Evolutionary conservation across 2,329 filamentous ascomycete species (phyloP), one percentile per base, ranked within the genome.

Genomic region (Clonostachys rhizophaga): DNA sequence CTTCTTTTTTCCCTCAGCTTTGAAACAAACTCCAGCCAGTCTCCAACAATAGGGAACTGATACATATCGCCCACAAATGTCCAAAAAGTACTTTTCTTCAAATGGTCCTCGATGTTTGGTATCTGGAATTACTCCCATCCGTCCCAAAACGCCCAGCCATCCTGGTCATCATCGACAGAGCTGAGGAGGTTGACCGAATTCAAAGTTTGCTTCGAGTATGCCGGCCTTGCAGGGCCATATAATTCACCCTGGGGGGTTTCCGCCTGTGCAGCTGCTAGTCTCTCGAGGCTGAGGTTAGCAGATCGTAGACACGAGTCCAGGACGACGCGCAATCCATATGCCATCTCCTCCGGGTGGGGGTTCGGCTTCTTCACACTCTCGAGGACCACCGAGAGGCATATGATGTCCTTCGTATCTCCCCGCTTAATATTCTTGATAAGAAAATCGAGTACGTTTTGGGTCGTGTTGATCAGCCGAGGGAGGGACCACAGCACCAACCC

Each of bases 401-500:
- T 57, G 11, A 78, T 68, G 46, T 78, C 76, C 56, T 76, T 73
- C 18, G 75, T 59, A 47, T 78, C 75, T 36, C 69, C 69, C n/a
- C 71, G 71, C 40, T 69, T 71, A 40, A 77, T 71, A 49, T 71
- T 66, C 40, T 60, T 63, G 36, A 74, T 65, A 42, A 77, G 63
- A 12, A 69, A 62, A 24, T 75, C 70, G 13, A 79, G 54, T 4
- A 71, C 66, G 47, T 69, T 73, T 54, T 77, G 71, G 5, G 78
- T 75, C 5, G 67, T 71, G 42, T 54, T 55, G 41, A 70, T 63
- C 30, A 75, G 61, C 13, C 68, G 64, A 30, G 63, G 55, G 8
- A 65, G 63, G 20, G 71, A 70, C 69, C 70, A 74, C 5, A 72
- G 62, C 45, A 66, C n/a, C 33, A 16, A 16, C 33, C 24, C 36